These are phyloP conservation scores for Chloroidium sp. DNA, from an alignment of 163 green algal genomes.

Conservation along the genomic window DNA sequence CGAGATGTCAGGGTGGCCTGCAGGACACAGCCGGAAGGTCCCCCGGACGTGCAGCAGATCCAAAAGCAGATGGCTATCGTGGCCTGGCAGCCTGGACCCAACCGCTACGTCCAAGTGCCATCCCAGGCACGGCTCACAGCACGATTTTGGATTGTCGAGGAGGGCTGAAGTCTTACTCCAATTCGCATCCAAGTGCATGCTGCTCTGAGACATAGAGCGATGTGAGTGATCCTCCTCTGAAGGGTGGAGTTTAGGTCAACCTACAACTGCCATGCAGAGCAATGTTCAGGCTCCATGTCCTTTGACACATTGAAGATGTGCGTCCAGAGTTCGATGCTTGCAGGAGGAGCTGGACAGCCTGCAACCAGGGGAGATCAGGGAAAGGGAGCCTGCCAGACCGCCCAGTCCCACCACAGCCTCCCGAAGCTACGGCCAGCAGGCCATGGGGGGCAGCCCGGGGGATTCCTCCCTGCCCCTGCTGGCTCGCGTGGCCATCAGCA, in stretches of 20 bases:
- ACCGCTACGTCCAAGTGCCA: slow-evolving; percentile 71
- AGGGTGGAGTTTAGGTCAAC: too few species aligned
- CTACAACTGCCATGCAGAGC: too few species aligned
- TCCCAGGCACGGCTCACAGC: slow-evolving; percentile 40
- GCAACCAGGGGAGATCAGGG: slow-evolving; percentile 15
- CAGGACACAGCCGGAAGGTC: slow-evolving; percentile 48
- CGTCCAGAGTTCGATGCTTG: not conserved
- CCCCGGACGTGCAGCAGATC: slow-evolving; percentile 73
- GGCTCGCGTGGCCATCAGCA: not conserved
- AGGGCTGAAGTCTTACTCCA: too few species aligned
- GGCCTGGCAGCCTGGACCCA: slow-evolving; percentile 85
- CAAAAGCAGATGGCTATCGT: slow-evolving; percentile 91
- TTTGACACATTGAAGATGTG: too few species aligned
- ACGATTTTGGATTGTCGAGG: not conserved
- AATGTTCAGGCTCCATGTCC: too few species aligned
- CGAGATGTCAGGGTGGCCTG: slow-evolving; percentile 75
- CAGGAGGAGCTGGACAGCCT: slow-evolving; percentile 19
- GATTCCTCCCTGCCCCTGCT: not conserved
- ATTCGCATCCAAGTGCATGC: too few species aligned
- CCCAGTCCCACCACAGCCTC: not conserved
- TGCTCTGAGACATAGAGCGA: too few species aligned
- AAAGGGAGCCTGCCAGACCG: slow-evolving; percentile 12
- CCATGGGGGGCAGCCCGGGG: not conserved
- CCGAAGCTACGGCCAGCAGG: slow-evolving; percentile 9
- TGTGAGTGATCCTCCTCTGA: too few species aligned